These are phyloP conservation scores for Arabidopsis suecica DNA, from an alignment of 345 rosid species.

Conservation along the genomic window DNA sequence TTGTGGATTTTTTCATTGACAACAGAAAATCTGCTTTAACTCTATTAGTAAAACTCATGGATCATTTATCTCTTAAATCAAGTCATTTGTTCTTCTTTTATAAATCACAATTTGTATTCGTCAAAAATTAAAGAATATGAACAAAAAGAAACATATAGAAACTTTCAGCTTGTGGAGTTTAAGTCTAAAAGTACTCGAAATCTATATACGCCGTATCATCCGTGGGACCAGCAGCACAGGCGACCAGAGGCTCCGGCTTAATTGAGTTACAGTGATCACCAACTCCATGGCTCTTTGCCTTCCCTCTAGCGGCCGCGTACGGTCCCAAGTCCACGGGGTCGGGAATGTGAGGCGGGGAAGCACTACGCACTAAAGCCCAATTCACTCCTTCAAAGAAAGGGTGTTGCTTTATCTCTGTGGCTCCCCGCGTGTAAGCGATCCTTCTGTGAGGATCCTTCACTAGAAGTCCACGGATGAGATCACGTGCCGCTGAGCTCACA, in stretches of 20 bases:
- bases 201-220: conserved; percentile 63
- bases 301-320: conserved; percentile 53
- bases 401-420: conserved; percentile 94
- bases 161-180: not conserved
- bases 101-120: conserved; percentile 34
- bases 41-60: not conserved
- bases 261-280: conserved; percentile 38
- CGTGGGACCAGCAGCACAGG: conserved; percentile 47
- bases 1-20: not conserved
- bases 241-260: conserved; percentile 27
- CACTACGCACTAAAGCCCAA: conserved; percentile 93
- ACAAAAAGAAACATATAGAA: conserved; percentile 12
- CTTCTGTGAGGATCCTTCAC: conserved; percentile 87
- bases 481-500: conserved; percentile 71
- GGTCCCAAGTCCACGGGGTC: conserved; percentile 75
- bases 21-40: conserved; percentile 6
- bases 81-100: conserved; percentile 10
- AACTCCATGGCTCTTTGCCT: conserved; percentile 35
- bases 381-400: conserved; percentile 90
- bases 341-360: conserved; percentile 89
- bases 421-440: conserved; percentile 84
- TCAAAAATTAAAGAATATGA: conserved; percentile 44
- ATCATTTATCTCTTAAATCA: not conserved
- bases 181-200: conserved; percentile 68
- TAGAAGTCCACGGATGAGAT: conserved; percentile 77